These are phyloP conservation scores for Aureobasidium sp. DNA, from an alignment of 2,329 filamentous ascomycete species.

Conservation along the genomic window DNA sequence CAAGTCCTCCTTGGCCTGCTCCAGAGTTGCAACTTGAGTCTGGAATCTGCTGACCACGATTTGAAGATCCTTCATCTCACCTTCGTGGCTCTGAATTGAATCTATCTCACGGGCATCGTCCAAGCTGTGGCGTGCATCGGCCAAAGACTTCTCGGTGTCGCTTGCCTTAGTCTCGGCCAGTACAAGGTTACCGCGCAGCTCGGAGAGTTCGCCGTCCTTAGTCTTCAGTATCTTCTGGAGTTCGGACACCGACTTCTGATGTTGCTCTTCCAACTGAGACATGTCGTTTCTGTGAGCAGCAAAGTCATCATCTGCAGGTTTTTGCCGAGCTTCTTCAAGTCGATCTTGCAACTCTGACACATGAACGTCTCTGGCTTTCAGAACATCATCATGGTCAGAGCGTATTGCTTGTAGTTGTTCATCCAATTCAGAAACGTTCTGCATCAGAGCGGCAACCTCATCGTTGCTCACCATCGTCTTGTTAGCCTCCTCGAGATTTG, in stretches of 20 bases:
- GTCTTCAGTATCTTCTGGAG: background rate
- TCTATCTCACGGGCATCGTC: background rate
- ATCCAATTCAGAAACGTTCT: background rate
- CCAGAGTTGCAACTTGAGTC: background rate
- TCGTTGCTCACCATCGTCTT: background rate
- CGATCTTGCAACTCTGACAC: background rate
- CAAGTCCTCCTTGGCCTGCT: background rate
- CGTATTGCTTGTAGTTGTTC: background rate
- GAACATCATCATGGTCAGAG: background rate
- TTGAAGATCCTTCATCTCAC: background rate
- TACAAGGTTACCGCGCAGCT: background rate
- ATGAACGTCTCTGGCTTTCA: background rate
- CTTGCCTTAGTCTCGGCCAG: background rate
- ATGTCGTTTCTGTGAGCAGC: background rate
- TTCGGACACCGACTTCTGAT: background rate
- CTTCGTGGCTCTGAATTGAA: background rate
- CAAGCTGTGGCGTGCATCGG: background rate
- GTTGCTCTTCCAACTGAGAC: background rate
- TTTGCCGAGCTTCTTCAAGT: background rate
- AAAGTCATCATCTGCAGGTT: background rate
- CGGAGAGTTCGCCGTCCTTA: constrained; percentile 12
- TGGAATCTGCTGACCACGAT: constrained; percentile 1
- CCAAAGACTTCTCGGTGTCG: background rate
- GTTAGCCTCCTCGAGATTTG: background rate
- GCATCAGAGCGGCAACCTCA: background rate